These are phyloP conservation scores for Colletotrichum chlorophyti DNA, from an alignment of 2,329 filamentous ascomycete genomes.

Conservation along the genomic window DNA sequence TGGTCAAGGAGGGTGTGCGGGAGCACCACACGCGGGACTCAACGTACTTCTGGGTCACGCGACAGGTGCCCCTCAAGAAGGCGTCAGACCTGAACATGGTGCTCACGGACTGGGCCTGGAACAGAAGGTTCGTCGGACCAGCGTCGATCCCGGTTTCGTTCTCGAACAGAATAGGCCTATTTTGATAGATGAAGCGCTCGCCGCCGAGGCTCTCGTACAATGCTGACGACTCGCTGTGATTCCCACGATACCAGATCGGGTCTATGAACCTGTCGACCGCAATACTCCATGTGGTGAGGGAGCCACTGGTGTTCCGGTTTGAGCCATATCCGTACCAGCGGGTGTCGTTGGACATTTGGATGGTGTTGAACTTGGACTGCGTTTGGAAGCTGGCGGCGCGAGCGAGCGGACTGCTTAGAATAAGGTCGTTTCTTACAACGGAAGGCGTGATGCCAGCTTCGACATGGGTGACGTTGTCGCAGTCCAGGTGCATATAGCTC, in stretches of 20 bases:
- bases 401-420: neutral
- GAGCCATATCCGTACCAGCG: neutral
- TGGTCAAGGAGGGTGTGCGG: neutral
- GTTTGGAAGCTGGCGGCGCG: neutral
- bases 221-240: too few species aligned
- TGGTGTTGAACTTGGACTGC: neutral
- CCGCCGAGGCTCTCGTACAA: neutral
- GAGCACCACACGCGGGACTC: slow-evolving; percentile 12
- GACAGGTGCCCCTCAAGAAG: neutral
- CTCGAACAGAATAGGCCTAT: neutral
- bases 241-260: neutral
- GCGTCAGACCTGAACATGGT: neutral
- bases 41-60: slow-evolving; percentile 10
- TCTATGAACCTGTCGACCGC: slow-evolving; percentile 6
- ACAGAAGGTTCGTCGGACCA: neutral
- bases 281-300: slow-evolving; percentile 1
- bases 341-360: neutral
- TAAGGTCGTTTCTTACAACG: too few species aligned
- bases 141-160: neutral
- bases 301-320: neutral
- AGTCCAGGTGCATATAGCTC: slow-evolving; percentile 10
- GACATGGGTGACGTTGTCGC: neutral
- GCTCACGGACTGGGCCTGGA: neutral
- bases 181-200: neutral
- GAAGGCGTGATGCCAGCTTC: neutral